phyloP scores from a whole-genome alignment of 164 flowering plant species.

The Tetracentron sinense region DNA sequence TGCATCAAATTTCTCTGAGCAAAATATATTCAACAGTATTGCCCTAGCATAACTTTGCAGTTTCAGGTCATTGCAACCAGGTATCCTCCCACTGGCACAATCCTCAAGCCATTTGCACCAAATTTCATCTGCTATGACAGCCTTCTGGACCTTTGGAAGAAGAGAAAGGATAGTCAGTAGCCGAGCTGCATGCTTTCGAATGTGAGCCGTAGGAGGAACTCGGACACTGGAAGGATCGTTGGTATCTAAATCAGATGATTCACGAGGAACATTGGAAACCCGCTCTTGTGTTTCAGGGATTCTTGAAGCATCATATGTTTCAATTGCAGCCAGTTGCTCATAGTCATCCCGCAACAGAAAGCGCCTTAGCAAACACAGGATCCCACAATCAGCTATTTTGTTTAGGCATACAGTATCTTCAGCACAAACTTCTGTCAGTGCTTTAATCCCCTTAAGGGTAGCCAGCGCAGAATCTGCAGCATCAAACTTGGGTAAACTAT shows the following conservation, averaged over 20 bases:
- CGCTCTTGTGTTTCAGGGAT: constrained; percentile 50
- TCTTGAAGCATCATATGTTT: constrained; percentile 94
- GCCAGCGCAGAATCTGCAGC: constrained; percentile 91
- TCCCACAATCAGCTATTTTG: constrained; percentile 64
- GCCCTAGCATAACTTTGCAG: constrained; percentile 92
- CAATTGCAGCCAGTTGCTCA: constrained; percentile 88
- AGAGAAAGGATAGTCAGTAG: constrained; percentile 72
- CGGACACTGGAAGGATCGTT: constrained; percentile 67
- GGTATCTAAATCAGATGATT: constrained; percentile 28
- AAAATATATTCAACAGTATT: constrained; percentile 61
- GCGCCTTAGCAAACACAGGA: constrained; percentile 77
- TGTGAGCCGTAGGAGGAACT: constrained; percentile 85
- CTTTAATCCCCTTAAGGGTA: constrained; percentile 84
- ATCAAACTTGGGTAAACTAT: constrained; percentile 50
- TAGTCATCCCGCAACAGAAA: constrained; percentile 80
- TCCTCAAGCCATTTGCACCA: constrained; percentile 96
- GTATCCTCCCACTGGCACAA: constrained; percentile 81
- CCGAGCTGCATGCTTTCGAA: constrained; percentile 90
- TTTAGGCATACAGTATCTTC: constrained; percentile 59
- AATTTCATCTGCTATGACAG: constrained; percentile 49
- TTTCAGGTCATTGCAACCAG: constrained; percentile 86
- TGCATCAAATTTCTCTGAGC: constrained; percentile 30
- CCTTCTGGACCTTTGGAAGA: constrained; percentile 74
- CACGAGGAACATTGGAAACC: constrained; percentile 37
- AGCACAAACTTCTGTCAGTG: constrained; percentile 67